These are phyloP conservation scores for Pezizomycotina sp. DNA, from an alignment of 2,329 filamentous ascomycete species.

Conservation along the genomic window DNA sequence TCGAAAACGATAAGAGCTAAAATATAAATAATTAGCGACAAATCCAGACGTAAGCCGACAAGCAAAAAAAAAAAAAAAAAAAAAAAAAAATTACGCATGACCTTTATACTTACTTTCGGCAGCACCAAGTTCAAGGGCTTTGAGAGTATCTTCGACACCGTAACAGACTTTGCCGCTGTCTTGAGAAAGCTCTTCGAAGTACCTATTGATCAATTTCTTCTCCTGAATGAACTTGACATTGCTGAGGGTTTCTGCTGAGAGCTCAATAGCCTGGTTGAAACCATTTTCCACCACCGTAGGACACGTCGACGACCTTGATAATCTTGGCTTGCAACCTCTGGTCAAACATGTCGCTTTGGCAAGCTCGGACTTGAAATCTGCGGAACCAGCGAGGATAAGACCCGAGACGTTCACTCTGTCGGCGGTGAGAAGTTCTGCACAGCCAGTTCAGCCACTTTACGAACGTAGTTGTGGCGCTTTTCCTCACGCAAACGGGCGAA, in stretches of 20 bases:
- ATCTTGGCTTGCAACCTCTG: slow-evolving; percentile 81
- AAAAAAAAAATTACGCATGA: background rate
- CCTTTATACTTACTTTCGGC: slow-evolving; percentile 46
- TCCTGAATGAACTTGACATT: slow-evolving; percentile 99
- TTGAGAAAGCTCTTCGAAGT: slow-evolving; percentile 98
- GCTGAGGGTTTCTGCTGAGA: slow-evolving; percentile 84
- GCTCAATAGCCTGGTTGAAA: slow-evolving; percentile 97
- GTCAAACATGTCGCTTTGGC: slow-evolving; percentile 98
- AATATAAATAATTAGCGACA: slow-evolving; percentile 5
- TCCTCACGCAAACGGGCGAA: slow-evolving; percentile 98
- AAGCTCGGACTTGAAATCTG: slow-evolving; percentile 98
- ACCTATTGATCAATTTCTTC: slow-evolving; percentile 98
- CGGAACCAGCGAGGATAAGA: slow-evolving; percentile 85
- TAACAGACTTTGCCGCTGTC: slow-evolving; percentile 96
- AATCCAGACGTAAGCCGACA: background rate
- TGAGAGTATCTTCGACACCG: slow-evolving; percentile 91
- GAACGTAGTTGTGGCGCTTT: slow-evolving; percentile 99
- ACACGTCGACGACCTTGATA: slow-evolving; percentile 98
- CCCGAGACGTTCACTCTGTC: slow-evolving; percentile 98
- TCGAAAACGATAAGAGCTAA: slow-evolving; percentile 78
- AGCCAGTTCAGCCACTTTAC: slow-evolving; percentile 92
- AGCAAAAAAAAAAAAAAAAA: background rate
- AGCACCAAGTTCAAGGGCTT: slow-evolving; percentile 87
- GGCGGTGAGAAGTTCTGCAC: slow-evolving; percentile 95
- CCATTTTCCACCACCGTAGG: slow-evolving; percentile 97